A percentile compares a stretch with the other conserved stretches of the same genome.
Evolutionary conservation across 176 grass and related monocot species (phyloP).

Genomic region (Triticum turgidum): DNA sequence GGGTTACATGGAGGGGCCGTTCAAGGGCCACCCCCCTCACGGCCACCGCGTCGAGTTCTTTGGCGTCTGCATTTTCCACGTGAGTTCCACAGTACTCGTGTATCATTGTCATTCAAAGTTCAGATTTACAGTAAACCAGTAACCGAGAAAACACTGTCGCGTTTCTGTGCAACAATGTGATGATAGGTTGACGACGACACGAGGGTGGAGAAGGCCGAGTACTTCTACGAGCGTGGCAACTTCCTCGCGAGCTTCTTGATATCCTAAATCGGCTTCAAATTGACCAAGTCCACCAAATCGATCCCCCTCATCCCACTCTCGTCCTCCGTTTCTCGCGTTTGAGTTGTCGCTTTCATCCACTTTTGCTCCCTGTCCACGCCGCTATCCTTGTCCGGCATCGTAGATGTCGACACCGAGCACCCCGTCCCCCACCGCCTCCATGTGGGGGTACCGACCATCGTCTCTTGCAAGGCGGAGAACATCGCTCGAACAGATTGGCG

Average conservation of each 20-base stretch:
- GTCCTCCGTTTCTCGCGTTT: too few species aligned
- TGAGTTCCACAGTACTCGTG: neutral
- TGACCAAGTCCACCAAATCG: too few species aligned
- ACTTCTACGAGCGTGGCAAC: conserved; percentile 67
- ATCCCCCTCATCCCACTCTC: too few species aligned
- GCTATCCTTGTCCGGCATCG: too few species aligned
- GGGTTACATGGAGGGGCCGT: conserved; percentile 72
- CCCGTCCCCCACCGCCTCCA: too few species aligned
- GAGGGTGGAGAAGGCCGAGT: conserved; percentile 55
- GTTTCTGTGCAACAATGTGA: neutral
- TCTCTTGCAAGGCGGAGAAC: too few species aligned
- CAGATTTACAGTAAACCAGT: neutral
- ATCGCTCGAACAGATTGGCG: too few species aligned
- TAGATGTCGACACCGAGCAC: too few species aligned
- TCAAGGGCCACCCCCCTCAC: conserved; percentile 53
- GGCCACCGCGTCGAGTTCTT: conserved; percentile 45
- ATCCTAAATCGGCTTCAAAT: too few species aligned
- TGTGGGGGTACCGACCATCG: too few species aligned
- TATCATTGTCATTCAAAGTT: neutral
- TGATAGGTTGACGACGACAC: conserved; percentile 43
- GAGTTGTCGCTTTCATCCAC: too few species aligned
- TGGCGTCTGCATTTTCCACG: conserved; percentile 53
- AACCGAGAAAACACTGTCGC: neutral
- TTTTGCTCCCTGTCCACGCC: too few species aligned
- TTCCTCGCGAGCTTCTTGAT: conserved; percentile 58